Evolutionary conservation across 2,329 filamentous ascomycete species (phyloP).

Genomic region (Alternaria angustiovoidea): DNA sequence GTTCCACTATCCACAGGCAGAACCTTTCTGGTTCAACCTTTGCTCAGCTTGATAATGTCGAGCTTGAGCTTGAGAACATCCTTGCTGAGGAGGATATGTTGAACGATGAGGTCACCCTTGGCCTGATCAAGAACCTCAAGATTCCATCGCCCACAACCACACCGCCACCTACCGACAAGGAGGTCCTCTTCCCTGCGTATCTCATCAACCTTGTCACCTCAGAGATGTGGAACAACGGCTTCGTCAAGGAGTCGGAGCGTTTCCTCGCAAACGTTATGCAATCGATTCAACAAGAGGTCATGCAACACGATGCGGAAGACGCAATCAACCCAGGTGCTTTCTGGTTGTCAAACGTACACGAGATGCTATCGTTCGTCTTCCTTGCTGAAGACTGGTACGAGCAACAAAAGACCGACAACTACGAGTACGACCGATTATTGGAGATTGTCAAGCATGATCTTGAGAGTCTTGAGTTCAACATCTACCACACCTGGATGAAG

Average conservation of each 20-base stretch:
- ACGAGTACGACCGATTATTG: slow-evolving; percentile 95
- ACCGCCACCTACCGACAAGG: slow-evolving; percentile 94
- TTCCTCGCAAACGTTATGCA: slow-evolving; percentile 99
- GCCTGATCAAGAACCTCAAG: slow-evolving; percentile 94
- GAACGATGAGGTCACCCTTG: slow-evolving; percentile 96
- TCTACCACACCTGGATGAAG: slow-evolving; percentile 99
- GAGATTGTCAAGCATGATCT: slow-evolving; percentile 99
- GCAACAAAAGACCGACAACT: slow-evolving; percentile 98
- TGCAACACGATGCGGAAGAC: slow-evolving; percentile 98
- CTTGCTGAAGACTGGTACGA: slow-evolving; percentile 99
- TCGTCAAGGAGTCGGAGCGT: slow-evolving; percentile 98
- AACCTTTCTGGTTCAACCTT: slow-evolving; percentile 79
- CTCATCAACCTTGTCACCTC: slow-evolving; percentile 99
- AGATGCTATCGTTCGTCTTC: slow-evolving; percentile 99
- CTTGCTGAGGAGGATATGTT: slow-evolving; percentile 94
- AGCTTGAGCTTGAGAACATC: slow-evolving; percentile 91
- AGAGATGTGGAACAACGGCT: slow-evolving; percentile 99
- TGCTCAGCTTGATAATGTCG: slow-evolving; percentile 86
- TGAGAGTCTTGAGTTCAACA: slow-evolving; percentile 98
- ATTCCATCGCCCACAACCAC: slow-evolving; percentile 88
- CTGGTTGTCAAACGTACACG: slow-evolving; percentile 98
- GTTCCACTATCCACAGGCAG: slow-evolving; percentile 70
- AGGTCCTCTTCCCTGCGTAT: slow-evolving; percentile 97
- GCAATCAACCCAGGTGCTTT: slow-evolving; percentile 97
- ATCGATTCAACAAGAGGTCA: slow-evolving; percentile 98